Evolutionary conservation across 2,329 filamentous ascomycete genomes (phyloP), one percentile per base, ranked within the genome.

Genomic region (Hymenoscyphus infarciens): DNA sequence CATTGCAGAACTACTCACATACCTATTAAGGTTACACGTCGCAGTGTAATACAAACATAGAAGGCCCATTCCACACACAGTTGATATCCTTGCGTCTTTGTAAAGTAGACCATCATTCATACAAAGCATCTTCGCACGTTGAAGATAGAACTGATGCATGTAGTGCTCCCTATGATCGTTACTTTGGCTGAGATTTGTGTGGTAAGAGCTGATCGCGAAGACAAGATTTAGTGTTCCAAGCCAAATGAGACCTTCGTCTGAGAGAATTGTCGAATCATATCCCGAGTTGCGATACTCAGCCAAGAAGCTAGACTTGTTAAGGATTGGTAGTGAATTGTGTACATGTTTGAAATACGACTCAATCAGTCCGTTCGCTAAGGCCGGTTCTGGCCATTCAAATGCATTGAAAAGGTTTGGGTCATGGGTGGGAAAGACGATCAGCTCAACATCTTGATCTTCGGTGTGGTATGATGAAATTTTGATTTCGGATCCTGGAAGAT

Each of bases 21-120:
- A 71, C 70, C 69, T 67, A 42, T 71, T 71, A 11, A 72, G 29
- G 25, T 64, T 66, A 59, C 63, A 63, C 7, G 65, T 69, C 6
- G 64, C 35, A 15, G 71, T 57, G 52, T 69, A 71, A 61, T 72
- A 72, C 3, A 72, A 60, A 62, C 64, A 65, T 0, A 70, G 53
- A 22, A 72, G 54, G 3, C 68, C 69, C 11, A 71, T 54, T 15
- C 59, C 62, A 27, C 60, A 64, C 3, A 63, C 63, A 1, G 65
- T 68, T 5, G 60, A 61, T 6, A 72, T 42, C 39, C 67, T 61
- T 25, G 67, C 39, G 61, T 72, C 69, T 22, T 64, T 52, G 52
- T 66, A 69, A 3, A 71, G 54, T 1, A 68, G 15, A 2, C 58
- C 56, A 10, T 67, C 38, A 60, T 67, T 64, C 42, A 68, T 54